Conservation (phyloP, 495 filamentous ascomycete genomes). For the Poronia punctata region DNA sequence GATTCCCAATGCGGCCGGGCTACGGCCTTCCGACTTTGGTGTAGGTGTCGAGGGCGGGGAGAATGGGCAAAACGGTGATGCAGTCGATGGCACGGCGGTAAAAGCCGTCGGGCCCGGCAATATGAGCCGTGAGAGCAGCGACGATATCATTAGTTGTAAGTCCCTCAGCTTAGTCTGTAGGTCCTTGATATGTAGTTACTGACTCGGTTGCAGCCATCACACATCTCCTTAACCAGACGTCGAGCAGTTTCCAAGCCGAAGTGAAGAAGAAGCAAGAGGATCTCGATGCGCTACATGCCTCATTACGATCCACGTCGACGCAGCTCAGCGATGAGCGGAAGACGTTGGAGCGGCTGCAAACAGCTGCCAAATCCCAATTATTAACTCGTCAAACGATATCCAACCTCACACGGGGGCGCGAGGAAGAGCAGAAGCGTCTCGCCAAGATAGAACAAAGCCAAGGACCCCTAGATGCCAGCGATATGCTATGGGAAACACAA, state of each 20-base stretch:
- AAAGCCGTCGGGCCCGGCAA: conserved; percentile 29
- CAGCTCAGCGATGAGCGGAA: conserved; percentile 68
- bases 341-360: conserved; percentile 58
- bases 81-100: conserved; percentile 18
- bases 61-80: conserved; percentile 35
- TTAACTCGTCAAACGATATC: conserved; percentile 36
- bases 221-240: conserved; percentile 65
- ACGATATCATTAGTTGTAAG: conserved; percentile 66
- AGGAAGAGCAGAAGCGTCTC: conserved; percentile 42
- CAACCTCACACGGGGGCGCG: conserved; percentile 42
- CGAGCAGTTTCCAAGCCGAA: conserved; percentile 66
- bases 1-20: conserved; percentile 80
- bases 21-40: conserved; percentile 85
- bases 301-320: conserved; percentile 72
- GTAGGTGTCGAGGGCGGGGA: conserved; percentile 55
- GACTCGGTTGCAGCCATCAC: conserved; percentile 50
- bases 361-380: conserved; percentile 41
- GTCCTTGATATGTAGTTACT: conserved; percentile 4
- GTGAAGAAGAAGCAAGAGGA: conserved; percentile 73
- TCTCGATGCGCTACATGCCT: conserved; percentile 67
- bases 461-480: conserved; percentile 26
- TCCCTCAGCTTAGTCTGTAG: conserved; percentile 7
- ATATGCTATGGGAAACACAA: conserved; percentile 32
- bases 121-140: conserved; percentile 51
- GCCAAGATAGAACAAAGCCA: conserved; percentile 31